A percentile compares a stretch with the other conserved stretches of the same genome.
Conservation (phyloP, 768 basidiomycete genomes). For the Royoungia palumana region DNA sequence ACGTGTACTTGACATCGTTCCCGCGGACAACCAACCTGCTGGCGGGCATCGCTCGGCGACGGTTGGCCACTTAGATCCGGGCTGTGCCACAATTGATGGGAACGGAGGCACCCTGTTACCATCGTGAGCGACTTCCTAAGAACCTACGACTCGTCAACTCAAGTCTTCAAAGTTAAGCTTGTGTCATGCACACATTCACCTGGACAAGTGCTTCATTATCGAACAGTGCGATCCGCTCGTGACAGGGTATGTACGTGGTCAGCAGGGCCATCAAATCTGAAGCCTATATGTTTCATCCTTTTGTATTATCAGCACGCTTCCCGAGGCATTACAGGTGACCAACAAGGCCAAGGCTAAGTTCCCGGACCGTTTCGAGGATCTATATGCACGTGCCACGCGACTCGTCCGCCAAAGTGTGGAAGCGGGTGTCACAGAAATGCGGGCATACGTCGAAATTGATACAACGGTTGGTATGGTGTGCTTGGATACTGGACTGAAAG, state of each 20-base stretch:
- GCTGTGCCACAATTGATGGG: conserved; percentile 18
- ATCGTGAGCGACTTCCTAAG: conserved; percentile 22
- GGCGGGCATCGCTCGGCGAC: not conserved
- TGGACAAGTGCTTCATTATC: conserved; percentile 68
- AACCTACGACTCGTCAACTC: conserved; percentile 14
- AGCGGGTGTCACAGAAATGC: conserved; percentile 61
- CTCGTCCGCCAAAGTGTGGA: conserved; percentile 57
- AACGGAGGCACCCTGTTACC: conserved; percentile 31
- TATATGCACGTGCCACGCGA: conserved; percentile 49
- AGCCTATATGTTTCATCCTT: conserved; percentile 1
- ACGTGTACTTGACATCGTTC: conserved; percentile 24
- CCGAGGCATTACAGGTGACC: conserved; percentile 53
- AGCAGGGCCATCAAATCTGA: not conserved
- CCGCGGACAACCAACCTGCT: conserved; percentile 4
- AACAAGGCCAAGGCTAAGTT: conserved; percentile 50
- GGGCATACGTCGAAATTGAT: conserved; percentile 69
- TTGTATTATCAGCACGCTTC: conserved; percentile 42
- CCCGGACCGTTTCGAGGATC: conserved; percentile 39
- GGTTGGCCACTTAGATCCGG: not conserved
- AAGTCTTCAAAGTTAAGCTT: conserved; percentile 31
- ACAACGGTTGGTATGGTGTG: conserved; percentile 50
- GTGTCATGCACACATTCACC: conserved; percentile 63
- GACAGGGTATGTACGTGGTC: conserved; percentile 47
- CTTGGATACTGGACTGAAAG: conserved; percentile 47
- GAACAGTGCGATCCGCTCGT: conserved; percentile 49